Percentiles rank a stretch among this genome's conserved stretches.
These are phyloP conservation scores for Chlorella sp. DNA, from an alignment of 139 green algal genomes.

Conservation along the genomic window DNA sequence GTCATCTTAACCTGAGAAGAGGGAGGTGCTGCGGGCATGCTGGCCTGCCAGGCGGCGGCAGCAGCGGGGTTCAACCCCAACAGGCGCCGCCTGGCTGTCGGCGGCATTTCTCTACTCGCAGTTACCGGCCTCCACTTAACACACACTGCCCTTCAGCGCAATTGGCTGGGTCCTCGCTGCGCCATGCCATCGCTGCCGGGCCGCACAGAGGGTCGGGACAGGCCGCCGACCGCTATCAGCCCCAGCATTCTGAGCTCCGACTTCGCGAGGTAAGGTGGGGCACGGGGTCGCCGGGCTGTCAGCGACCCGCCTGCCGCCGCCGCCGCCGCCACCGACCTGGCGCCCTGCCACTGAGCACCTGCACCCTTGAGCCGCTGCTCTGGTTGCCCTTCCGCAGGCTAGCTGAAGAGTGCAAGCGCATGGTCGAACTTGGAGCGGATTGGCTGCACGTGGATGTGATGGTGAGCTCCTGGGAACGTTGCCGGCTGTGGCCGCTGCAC, in stretches of 20 bases:
- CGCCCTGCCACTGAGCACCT: not conserved
- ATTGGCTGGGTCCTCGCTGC: too few species aligned
- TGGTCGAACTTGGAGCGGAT: conserved; percentile 51
- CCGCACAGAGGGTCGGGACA: not conserved
- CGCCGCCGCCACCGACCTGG: not conserved
- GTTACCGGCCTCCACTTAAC: too few species aligned
- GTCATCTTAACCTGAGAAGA: too few species aligned
- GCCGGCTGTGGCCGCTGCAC: not conserved
- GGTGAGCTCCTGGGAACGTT: not conserved
- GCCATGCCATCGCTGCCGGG: too few species aligned
- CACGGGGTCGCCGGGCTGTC: not conserved
- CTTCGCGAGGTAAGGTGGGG: conserved; percentile 63
- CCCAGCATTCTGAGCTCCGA: conserved; percentile 89
- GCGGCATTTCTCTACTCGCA: too few species aligned
- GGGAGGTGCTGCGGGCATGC: too few species aligned
- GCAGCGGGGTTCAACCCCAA: too few species aligned
- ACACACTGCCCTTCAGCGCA: too few species aligned
- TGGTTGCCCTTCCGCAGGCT: conserved; percentile 41
- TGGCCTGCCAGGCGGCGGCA: too few species aligned
- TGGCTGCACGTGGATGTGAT: conserved; percentile 60
- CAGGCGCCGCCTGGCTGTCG: too few species aligned
- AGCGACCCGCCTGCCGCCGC: not conserved
- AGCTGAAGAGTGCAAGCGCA: conserved; percentile 71
- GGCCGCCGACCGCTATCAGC: conserved; percentile 47
- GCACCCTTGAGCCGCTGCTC: not conserved